A percentile compares a stretch with the other conserved stretches of the same genome.
Conservation (phyloP, 2,329 filamentous ascomycete species). For the Exophiala calicioides region DNA sequence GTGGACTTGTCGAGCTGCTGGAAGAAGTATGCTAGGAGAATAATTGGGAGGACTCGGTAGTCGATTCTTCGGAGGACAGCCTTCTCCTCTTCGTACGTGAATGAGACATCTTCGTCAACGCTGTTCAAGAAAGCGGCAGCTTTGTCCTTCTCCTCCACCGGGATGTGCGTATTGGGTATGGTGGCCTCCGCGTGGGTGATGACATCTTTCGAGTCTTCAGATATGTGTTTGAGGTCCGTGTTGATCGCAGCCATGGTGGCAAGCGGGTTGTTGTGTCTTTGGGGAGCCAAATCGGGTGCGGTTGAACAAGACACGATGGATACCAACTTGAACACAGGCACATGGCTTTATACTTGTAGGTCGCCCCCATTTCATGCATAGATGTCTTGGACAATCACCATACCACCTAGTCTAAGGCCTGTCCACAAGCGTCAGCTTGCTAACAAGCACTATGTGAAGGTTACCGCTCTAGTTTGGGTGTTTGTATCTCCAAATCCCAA, state of each 20-base stretch:
- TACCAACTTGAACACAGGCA: not conserved
- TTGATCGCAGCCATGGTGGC: slow-evolving; percentile 1
- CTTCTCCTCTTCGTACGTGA: slow-evolving; percentile 54
- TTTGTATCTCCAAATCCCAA: not conserved
- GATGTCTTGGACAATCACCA: not conserved
- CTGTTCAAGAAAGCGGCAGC: slow-evolving; percentile 50
- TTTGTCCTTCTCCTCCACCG: slow-evolving; percentile 38
- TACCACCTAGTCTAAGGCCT: not conserved
- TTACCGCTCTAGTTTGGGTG: no score
- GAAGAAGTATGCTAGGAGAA: slow-evolving; percentile 60
- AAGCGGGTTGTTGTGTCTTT: no score
- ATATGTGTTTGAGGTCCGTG: not conserved
- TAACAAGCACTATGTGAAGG: not conserved
- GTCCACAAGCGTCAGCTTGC: not conserved
- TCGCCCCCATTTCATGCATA: not conserved
- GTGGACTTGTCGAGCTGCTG: slow-evolving; percentile 60
- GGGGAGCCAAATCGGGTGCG: no score
- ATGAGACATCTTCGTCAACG: slow-evolving; percentile 40
- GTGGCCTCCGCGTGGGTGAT: slow-evolving; percentile 31
- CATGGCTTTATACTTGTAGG: not conserved
- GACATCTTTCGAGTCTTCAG: slow-evolving; percentile 15
- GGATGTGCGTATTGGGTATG: not conserved
- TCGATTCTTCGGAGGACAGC: slow-evolving; percentile 45
- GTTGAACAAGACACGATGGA: not conserved
- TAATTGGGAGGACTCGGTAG: slow-evolving; percentile 51